phyloP scores from a whole-genome alignment of 192 early-diverging fungal species.

The Obelidium mucronatum region DNA sequence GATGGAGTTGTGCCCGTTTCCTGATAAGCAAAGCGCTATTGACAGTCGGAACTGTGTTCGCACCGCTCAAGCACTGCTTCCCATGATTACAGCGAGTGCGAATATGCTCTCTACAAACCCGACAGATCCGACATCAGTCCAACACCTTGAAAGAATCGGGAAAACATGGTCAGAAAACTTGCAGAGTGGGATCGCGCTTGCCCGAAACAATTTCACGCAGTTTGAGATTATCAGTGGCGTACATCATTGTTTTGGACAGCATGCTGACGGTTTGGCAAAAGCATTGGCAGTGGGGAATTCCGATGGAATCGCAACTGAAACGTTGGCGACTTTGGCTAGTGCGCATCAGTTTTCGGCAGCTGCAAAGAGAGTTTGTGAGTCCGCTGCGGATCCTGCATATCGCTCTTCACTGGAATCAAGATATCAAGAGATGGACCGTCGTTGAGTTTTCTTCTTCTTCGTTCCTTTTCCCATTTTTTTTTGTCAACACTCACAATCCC shows the following conservation, averaged over 20 bases:
- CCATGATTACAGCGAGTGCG: constrained; percentile 30
- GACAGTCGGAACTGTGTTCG: constrained; percentile 29
- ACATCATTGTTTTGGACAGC: constrained; percentile 36
- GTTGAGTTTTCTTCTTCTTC: constrained; percentile 33
- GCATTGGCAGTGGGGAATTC: constrained; percentile 22
- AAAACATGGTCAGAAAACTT: constrained; percentile 48
- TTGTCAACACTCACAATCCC: background rate
- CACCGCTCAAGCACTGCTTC: constrained; percentile 20
- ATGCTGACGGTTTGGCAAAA: constrained; percentile 28
- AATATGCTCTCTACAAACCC: constrained; percentile 27
- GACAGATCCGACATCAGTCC: constrained; percentile 25
- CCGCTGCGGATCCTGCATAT: constrained; percentile 40
- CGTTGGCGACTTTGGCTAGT: constrained; percentile 27
- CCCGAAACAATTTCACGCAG: constrained; percentile 6
- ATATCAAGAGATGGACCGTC: constrained; percentile 40
- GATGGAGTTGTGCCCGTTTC: constrained; percentile 23
- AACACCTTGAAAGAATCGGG: constrained; percentile 37
- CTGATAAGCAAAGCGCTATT: constrained; percentile 27
- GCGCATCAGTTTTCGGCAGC: constrained; percentile 44
- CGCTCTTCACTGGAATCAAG: constrained; percentile 37
- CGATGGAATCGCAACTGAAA: constrained; percentile 16
- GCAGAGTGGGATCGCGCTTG: constrained; percentile 36
- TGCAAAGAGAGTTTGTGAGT: constrained; percentile 34
- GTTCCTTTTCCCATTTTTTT: constrained; percentile 20
- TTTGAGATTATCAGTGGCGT: constrained; percentile 18